These are phyloP conservation scores for Eucalyptus sp. DNA, from an alignment of 345 rosid genomes.

Conservation along the genomic window DNA sequence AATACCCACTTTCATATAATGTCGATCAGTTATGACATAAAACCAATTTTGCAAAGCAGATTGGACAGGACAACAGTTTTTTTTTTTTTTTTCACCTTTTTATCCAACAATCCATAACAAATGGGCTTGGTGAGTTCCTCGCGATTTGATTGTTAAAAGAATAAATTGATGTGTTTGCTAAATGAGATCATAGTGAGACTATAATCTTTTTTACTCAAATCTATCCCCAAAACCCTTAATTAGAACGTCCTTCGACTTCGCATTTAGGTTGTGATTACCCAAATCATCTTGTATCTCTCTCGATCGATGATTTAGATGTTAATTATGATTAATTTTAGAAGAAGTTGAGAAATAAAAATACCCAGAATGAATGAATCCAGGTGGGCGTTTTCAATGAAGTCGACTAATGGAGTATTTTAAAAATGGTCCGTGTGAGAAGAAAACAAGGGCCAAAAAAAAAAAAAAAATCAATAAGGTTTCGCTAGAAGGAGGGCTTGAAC, in stretches of 20 bases:
- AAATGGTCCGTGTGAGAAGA: background rate
- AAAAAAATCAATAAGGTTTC: rapidly evolving
- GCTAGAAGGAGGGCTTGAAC: slow-evolving; percentile 29
- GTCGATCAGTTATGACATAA: background rate
- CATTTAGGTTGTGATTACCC: background rate
- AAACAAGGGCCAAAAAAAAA: background rate
- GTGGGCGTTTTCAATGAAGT: background rate
- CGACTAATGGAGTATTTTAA: background rate
- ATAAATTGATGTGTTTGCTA: background rate
- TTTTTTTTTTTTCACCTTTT: background rate
- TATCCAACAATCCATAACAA: background rate
- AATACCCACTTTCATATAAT: background rate
- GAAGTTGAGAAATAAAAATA: background rate
- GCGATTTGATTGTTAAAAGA: background rate
- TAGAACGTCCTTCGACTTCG: too few relatives aligned
- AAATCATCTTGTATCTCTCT: background rate
- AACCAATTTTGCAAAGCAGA: background rate
- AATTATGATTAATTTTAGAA: background rate
- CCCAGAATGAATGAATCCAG: background rate
- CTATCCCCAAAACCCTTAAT: background rate
- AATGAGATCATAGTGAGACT: background rate
- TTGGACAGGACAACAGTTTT: background rate
- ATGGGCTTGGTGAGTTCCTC: background rate
- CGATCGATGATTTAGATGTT: background rate
- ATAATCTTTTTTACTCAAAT: background rate